Base-by-base conservation (phyloP, 495 filamentous ascomycete species). In the Glonium stellatum region DNA sequence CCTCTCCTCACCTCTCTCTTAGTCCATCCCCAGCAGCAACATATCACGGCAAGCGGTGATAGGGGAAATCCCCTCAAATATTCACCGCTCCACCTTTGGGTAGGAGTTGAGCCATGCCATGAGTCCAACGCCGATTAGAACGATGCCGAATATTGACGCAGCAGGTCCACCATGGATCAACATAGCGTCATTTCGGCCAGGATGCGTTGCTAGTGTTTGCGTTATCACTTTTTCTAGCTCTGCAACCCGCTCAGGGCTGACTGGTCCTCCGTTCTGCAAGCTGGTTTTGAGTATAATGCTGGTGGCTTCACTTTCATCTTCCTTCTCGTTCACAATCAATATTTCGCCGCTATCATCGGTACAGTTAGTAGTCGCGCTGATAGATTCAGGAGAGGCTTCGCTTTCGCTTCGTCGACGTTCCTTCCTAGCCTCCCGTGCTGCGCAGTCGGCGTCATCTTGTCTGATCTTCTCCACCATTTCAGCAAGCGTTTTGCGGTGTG, bases 71-170 rank as follows among this genome's bases (percentile, higher is more conserved):
- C 23, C 27, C 36, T 35, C 15, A 5, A 10, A 46, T 36, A 42
- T 60, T 79, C 71, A 85, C 72, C 81, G 79, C 58, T 85, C 84
- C 61, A 81, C 75, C 68, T 82, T 83, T 72, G 88, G 84, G 87
- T 87, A 95, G 44, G 86, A 86, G 70, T 98, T 98, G 63, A 98
- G 77, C 75, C 90, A 95, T 46, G 88, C 89, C 93, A 98, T 98
- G 52, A 97, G 71, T 31, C 90, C 87, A 68, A 96, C 85, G 15
- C 93, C 93, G 62, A 97, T 72, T 49, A 96, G 72, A 52, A 97
- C 90, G 5, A 98, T 92, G 5, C 89, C 88, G 22, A 96, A 74
- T 77, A 96, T 91, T 6, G 87, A 90, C 35, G 87, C 88, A 66
- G 90, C 95, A 21, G 93, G 93, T 55, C 85, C 82, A 61, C 84